Base-by-base conservation (phyloP, 805 yeast genomes). In the Metschnikowia continentalis region DNA sequence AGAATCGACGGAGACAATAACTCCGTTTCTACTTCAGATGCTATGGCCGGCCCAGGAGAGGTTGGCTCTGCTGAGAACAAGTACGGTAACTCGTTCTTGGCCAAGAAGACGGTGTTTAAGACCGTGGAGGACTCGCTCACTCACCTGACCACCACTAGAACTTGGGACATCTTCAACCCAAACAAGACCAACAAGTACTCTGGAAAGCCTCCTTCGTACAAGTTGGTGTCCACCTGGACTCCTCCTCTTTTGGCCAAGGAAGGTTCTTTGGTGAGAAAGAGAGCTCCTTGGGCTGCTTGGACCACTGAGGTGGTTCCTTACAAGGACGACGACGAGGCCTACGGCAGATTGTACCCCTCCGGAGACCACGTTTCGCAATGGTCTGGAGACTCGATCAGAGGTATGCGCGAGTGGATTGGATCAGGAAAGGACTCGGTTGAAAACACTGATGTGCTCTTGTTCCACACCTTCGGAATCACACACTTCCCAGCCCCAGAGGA, bases 401-500 rank as follows among this genome's bases (percentile, higher is more conserved):
- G 88, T 63, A 81, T 82, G 81, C 78, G 82, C 69, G 76, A 78
- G 56, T 83, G 89, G 89, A 70, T 80, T 54, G 86, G 83, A 49
- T 83, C 83, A 59, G 86, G 86, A 52, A 46, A 68, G 6, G 88
- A 76, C 50, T 65, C 66, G 19, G 72, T 83, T 61, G 86, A 81
- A 58, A 77, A 83, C 72, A 83, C 88, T 37, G 94, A 88, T 65
- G 78, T 87, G 54, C 78, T 87, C 48, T 71, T 84, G 61, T 88
- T 82, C 83, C 91, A 87, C 69, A 87, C 92, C 30, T 87, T 88
- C 62, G 94, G 94, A 62, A 81, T 87, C 58, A 83, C 92, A 33
- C 95, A 87, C 67, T 84, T 86, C 80, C 95, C 95, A 53, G 84
- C 91, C 13, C 92, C 94, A 53, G 94, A 87, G 73, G 95, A 87